Evolutionary conservation across 176 grass and related monocot species (phyloP).

Genomic region (Oryza coarctata): DNA sequence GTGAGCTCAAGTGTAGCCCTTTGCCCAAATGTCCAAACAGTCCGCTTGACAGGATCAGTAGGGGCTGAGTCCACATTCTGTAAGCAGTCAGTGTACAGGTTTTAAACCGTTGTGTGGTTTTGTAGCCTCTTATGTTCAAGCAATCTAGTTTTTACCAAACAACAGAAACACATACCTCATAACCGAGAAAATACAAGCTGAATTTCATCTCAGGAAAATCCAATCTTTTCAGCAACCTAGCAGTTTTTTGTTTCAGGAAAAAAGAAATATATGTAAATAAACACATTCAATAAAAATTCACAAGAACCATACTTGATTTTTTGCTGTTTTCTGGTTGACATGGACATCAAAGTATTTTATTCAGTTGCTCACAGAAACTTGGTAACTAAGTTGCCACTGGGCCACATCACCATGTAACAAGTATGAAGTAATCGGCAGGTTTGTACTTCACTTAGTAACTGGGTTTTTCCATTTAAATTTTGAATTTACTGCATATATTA

Average conservation of each 20-base stretch:
- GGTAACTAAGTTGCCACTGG: background rate
- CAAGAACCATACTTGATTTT: background rate
- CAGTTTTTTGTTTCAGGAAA: conserved; percentile 17
- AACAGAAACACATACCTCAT: conserved; percentile 60
- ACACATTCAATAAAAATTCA: background rate
- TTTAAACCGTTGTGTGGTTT: background rate
- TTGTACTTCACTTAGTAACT: too few relatives aligned
- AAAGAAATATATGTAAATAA: background rate
- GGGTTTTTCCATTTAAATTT: too few relatives aligned
- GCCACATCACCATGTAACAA: too few relatives aligned
- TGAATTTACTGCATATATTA: too few relatives aligned
- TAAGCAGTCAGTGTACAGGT: background rate
- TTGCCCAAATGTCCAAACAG: conserved; percentile 90
- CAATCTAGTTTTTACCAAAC: background rate
- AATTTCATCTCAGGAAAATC: conserved; percentile 98
- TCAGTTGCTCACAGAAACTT: background rate
- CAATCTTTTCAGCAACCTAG: conserved; percentile 90
- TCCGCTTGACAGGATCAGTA: conserved; percentile 64
- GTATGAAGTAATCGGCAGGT: too few relatives aligned
- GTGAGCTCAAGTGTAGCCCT: conserved; percentile 95
- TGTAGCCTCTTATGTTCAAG: background rate
- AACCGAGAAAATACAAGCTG: conserved; percentile 95
- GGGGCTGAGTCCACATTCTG: conserved; percentile 75
- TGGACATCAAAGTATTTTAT: background rate
- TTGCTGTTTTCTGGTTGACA: background rate